These are phyloP conservation scores for Trichoderma polysporum DNA, from an alignment of 2,329 filamentous ascomycete species.

Conservation along the genomic window DNA sequence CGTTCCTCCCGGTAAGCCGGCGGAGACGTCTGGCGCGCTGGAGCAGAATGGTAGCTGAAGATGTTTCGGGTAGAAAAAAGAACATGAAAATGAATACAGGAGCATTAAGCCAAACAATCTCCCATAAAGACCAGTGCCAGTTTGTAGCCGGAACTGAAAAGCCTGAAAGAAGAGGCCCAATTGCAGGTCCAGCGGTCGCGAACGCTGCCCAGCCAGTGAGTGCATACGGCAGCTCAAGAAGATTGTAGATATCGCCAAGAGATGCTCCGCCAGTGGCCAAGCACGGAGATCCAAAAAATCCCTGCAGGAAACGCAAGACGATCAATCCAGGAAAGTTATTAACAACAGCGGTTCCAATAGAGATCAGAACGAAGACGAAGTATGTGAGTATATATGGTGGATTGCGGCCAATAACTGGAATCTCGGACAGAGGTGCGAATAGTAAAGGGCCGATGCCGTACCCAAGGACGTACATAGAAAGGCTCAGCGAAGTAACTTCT, in stretches of 20 bases:
- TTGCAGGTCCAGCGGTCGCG: background rate
- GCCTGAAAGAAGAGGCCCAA: constrained; percentile 1
- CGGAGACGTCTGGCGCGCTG: background rate
- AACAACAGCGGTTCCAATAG: background rate
- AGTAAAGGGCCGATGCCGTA: constrained; percentile 1
- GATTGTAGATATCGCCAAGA: constrained; percentile 53
- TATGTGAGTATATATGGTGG: constrained; percentile 11
- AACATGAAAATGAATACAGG: constrained; percentile 1
- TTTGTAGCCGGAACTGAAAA: background rate
- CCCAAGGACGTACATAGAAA: constrained; percentile 7
- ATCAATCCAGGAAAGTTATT: background rate
- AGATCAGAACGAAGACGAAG: constrained; percentile 24
- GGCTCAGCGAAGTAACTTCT: constrained; percentile 8
- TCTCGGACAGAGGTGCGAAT: constrained; percentile 3
- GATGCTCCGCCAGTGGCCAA: constrained; percentile 43
- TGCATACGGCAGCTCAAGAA: constrained; percentile 53
- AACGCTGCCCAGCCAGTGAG: constrained; percentile 36
- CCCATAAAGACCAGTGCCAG: constrained; percentile 4
- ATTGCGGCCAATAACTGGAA: constrained; percentile 11
- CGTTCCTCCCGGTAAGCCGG: background rate
- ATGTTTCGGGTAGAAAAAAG: constrained; percentile 8
- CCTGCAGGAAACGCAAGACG: background rate
- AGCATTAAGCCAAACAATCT: background rate
- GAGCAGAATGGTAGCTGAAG: background rate
- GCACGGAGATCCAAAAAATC: background rate